Percentiles rank a stretch among this genome's conserved stretches.
phyloP scores from a whole-genome alignment of 352 stramenopile species.

The Globisporangium cylindrosporum region DNA sequence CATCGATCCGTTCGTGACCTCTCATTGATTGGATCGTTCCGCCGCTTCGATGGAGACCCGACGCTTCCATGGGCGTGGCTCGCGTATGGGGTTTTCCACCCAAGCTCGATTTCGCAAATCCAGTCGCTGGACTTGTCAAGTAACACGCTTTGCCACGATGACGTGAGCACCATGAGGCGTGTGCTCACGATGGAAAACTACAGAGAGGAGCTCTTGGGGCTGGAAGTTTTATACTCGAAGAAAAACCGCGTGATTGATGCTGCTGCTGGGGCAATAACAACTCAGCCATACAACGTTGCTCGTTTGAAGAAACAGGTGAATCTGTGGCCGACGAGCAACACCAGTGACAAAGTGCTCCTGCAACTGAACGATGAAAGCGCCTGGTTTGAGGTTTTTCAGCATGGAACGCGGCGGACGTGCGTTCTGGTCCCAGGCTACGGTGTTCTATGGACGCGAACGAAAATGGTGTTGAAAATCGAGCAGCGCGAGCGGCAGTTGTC shows the following conservation, averaged over 20 bases:
- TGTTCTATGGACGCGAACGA: slow-evolving; percentile 21
- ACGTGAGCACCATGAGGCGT: slow-evolving; percentile 22
- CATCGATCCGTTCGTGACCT: slow-evolving; percentile 20
- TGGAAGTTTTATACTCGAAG: background rate
- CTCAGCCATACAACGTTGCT: background rate
- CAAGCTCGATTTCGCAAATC: slow-evolving; percentile 18
- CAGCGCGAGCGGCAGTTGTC: background rate
- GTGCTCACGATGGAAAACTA: slow-evolving; percentile 11
- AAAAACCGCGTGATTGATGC: background rate
- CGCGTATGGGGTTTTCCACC: slow-evolving; percentile 28
- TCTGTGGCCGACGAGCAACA: slow-evolving; percentile 5
- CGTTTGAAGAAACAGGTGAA: slow-evolving; percentile 5
- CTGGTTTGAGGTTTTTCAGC: slow-evolving; percentile 24
- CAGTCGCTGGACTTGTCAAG: slow-evolving; percentile 35
- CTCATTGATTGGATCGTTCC: slow-evolving; percentile 29
- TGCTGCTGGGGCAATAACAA: background rate
- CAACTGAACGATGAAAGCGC: slow-evolving; percentile 12
- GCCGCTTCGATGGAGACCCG: slow-evolving; percentile 23
- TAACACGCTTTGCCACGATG: slow-evolving; percentile 32
- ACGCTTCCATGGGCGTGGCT: slow-evolving; percentile 39
- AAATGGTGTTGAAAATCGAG: background rate
- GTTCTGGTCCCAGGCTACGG: slow-evolving; percentile 39
- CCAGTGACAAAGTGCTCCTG: background rate
- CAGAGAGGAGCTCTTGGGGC: slow-evolving; percentile 2
- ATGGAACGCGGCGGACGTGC: slow-evolving; percentile 17